These are phyloP conservation scores for Cornus suecica DNA, from an alignment of 148 eudicot genomes.

Conservation along the genomic window DNA sequence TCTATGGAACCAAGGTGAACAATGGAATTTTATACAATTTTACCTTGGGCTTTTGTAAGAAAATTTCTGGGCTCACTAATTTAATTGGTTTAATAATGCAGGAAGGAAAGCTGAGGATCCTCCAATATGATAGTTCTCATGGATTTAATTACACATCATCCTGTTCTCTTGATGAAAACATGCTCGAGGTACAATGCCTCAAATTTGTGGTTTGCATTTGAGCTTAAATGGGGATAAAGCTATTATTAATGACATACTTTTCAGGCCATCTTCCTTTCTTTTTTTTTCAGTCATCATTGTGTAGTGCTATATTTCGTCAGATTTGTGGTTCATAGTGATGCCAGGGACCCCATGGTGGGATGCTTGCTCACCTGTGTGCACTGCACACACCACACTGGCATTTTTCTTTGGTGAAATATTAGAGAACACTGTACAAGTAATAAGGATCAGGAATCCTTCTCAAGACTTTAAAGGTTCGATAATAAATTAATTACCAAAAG, in stretches of 20 bases:
- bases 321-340: background rate
- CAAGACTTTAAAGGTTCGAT: too few species aligned
- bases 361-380: too few species aligned
- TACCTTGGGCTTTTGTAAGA: background rate
- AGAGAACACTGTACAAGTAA: too few species aligned
- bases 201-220: background rate
- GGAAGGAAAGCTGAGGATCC: constrained; percentile 98
- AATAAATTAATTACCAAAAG: too few species aligned
- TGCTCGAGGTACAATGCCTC: constrained; percentile 56
- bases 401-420: too few species aligned
- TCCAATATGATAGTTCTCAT: constrained; percentile 59
- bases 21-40: background rate
- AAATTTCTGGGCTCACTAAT: constrained; percentile 5
- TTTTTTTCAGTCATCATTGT: background rate
- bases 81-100: constrained; percentile 27
- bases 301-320: background rate
- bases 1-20: constrained; percentile 94
- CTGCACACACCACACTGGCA: too few species aligned
- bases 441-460: too few species aligned
- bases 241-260: background rate
- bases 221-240: too few species aligned
- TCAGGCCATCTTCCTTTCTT: too few species aligned
- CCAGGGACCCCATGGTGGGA: too few species aligned
- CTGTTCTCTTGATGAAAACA: constrained; percentile 54
- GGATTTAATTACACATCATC: constrained; percentile 35